Base-by-base conservation (phyloP, 192 early-diverging fungal species). In the Coemansia reversa region DNA sequence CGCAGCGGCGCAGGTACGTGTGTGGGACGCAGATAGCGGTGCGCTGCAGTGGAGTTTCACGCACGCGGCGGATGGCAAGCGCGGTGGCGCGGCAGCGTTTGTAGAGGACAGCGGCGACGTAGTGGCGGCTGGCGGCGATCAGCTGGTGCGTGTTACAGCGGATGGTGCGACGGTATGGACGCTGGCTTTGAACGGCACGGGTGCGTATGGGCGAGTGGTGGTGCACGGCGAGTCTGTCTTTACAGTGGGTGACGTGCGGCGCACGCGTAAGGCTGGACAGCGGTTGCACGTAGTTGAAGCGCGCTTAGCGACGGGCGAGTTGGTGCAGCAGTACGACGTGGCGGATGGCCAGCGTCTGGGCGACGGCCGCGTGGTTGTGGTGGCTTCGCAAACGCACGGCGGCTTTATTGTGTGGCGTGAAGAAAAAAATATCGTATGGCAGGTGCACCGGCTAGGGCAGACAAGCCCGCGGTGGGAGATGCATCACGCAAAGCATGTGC, bases 361-460 rank as follows among this genome's bases (percentile, higher is more conserved):
- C 54, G 59, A 53, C 28, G 57, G 70, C 35, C 29, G 55, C 32
- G 20, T 72, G 16, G 61, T 86, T 20, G 61, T 77, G 4, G 51
- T 70, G 42, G 65, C 76, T 58, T 70, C 79, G 25, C 47, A 54
- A 32, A 65, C 66, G 45, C 65, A 76, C 63, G 77, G 81, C 51
- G 74, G 58, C 47, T 73, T 81, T 45, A 22, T 86, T 25, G 58
- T 86, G 22, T 86, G 84, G 84, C 75, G 76, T 29, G 84, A 84
- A 18, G 45, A 70, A 28, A 60, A 76, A 5, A 70, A 74, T 65
- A 74, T 84, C 32, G 70, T 84, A 14, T 78, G 74, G 74, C 58
- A 60, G 51, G 30, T 80, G 25, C 70, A 78, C 56, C 65, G 71
- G 16, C 61, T 79, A 54, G 70, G 72, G 24, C 25, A 69, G 65